phyloP scores from a whole-genome alignment of 1,284 basidiomycete genomes.

The Ceratobasidium sp. region DNA sequence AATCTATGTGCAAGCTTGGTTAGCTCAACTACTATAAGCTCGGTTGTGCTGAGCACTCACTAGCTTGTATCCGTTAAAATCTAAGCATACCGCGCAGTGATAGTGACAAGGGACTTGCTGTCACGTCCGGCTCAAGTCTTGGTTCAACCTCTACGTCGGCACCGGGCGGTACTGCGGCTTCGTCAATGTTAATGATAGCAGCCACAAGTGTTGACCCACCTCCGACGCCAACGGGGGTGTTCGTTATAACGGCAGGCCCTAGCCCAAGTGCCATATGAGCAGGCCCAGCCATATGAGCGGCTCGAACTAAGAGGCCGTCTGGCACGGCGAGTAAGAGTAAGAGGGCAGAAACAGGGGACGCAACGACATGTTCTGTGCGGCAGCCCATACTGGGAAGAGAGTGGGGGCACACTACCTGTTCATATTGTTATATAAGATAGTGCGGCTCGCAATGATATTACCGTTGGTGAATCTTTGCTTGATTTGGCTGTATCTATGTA shows the following conservation, averaged over 20 bases:
- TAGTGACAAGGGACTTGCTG: background rate
- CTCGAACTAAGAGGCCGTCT: background rate
- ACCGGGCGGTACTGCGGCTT: background rate
- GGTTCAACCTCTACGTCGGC: background rate
- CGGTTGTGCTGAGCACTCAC: too few relatives aligned
- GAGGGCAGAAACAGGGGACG: background rate
- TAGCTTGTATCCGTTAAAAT: too few relatives aligned
- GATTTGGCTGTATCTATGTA: too few relatives aligned
- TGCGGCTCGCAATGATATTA: too few relatives aligned
- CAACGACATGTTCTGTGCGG: background rate
- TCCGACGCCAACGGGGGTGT: background rate
- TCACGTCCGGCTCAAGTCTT: background rate
- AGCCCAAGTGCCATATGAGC: background rate
- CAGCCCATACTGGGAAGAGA: constrained; percentile 8
- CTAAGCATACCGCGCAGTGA: background rate
- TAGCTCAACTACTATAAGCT: too few relatives aligned
- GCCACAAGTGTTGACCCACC: background rate
- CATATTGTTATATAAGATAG: too few relatives aligned
- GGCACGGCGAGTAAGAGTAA: too few relatives aligned
- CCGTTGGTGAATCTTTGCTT: too few relatives aligned
- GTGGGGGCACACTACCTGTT: background rate
- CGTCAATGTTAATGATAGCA: background rate
- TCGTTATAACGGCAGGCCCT: background rate
- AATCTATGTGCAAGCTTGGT: too few relatives aligned
- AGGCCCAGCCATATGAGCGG: background rate